A percentile compares a stretch with the other conserved stretches of the same genome.
Conservation (phyloP, 2,329 filamentous ascomycete species). For the Paradendryphiella salina region DNA sequence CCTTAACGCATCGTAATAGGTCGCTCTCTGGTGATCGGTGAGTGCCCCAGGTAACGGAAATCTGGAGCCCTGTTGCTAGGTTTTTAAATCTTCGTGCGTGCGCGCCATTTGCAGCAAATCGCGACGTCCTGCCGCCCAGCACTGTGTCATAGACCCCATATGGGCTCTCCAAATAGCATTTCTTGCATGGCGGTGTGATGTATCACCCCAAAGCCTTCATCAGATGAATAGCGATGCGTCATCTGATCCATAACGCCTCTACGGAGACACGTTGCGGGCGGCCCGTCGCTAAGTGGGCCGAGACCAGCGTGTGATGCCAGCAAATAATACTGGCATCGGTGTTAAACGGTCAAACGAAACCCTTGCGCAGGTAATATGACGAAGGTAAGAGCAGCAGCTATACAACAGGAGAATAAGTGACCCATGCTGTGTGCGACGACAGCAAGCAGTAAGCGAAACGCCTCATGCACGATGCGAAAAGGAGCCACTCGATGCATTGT, state of each 20-base stretch:
- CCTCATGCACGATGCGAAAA: constrained; percentile 2
- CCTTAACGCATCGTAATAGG: constrained; percentile 3
- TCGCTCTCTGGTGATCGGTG: constrained; percentile 13
- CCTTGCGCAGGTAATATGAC: not conserved
- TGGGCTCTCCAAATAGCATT: constrained; percentile 13
- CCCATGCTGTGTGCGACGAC: constrained; percentile 8
- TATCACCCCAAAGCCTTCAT: constrained; percentile 3
- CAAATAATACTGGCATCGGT: constrained; percentile 9
- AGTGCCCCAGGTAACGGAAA: constrained; percentile 17
- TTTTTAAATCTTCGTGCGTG: constrained; percentile 13
- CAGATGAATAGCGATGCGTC: constrained; percentile 14
- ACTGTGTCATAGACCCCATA: constrained; percentile 1
- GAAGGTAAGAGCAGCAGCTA: constrained; percentile 3
- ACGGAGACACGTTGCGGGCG: constrained; percentile 25
- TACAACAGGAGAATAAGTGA: constrained; percentile 3
- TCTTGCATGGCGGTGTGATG: constrained; percentile 19
- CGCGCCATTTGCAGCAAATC: constrained; percentile 10
- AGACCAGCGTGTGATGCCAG: constrained; percentile 15
- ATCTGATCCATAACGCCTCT: constrained; percentile 12
- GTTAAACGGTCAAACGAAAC: not conserved
- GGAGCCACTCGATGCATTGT: not conserved
- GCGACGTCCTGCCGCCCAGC: constrained; percentile 7
- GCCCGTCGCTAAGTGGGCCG: constrained; percentile 18
- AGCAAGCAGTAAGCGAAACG: constrained; percentile 5
- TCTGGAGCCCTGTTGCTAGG: constrained; percentile 17